These are phyloP conservation scores for Colletotrichum sp. DNA, from an alignment of 2,329 filamentous ascomycete genomes.

Conservation along the genomic window DNA sequence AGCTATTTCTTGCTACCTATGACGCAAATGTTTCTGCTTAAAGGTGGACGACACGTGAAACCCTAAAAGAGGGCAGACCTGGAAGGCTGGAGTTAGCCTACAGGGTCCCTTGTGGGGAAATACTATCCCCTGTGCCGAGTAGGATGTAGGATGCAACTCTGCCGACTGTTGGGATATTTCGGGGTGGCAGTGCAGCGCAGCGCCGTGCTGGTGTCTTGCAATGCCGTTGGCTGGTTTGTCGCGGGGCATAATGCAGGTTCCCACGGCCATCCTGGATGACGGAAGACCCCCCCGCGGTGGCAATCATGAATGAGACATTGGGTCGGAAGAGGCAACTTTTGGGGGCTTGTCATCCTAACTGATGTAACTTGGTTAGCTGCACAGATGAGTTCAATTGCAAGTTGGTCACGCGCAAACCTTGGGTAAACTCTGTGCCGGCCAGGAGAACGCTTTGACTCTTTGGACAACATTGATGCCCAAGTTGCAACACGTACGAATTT, in stretches of 20 bases:
- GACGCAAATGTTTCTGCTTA: constrained; percentile 18
- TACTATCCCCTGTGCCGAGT: neutral
- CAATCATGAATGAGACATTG: neutral
- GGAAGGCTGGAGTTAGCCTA: neutral
- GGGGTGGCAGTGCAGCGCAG: neutral
- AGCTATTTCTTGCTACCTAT: neutral
- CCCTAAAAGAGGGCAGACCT: neutral
- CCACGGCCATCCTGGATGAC: neutral
- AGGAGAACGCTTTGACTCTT: neutral
- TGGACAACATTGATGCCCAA: neutral
- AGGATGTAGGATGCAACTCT: neutral
- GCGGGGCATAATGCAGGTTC: neutral
- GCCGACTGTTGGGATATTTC: neutral
- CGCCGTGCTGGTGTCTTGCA: neutral
- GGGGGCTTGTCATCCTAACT: neutral
- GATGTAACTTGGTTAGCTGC: neutral
- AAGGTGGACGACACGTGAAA: constrained; percentile 5
- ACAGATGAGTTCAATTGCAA: neutral
- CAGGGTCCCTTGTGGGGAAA: constrained; percentile 10
- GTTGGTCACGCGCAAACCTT: neutral
- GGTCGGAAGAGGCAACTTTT: neutral
- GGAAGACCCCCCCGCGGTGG: neutral
- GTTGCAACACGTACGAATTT: neutral
- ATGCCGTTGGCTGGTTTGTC: neutral
- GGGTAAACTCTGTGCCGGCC: neutral